phyloP scores from a whole-genome alignment of 2,329 filamentous ascomycete genomes.

The Dothidotthia symphoricarpi region DNA sequence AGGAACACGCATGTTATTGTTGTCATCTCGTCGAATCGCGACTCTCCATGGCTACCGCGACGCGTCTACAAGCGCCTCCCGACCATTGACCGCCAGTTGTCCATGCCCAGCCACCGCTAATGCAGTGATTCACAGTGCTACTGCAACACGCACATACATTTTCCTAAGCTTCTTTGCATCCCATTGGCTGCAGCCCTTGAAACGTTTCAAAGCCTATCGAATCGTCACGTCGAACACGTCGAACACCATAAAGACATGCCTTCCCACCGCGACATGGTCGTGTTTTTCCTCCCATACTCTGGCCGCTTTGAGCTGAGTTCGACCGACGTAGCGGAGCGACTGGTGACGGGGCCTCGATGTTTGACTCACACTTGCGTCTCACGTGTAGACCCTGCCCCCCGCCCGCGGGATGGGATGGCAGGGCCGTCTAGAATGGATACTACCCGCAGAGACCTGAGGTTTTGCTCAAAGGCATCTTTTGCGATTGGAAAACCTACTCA shows the following conservation, averaged over 20 bases:
- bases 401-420: slow-evolving; percentile 2
- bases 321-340: slow-evolving; percentile 7
- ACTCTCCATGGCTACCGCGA: slow-evolving; percentile 20
- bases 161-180: slow-evolving; percentile 12
- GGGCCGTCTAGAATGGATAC: too few species aligned
- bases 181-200: slow-evolving; percentile 24
- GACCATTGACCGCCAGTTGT: slow-evolving; percentile 29
- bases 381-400: slow-evolving; percentile 31
- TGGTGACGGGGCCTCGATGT: slow-evolving; percentile 3
- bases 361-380: slow-evolving; percentile 48
- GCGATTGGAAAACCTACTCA: slow-evolving; percentile 20
- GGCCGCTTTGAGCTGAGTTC: slow-evolving; percentile 30
- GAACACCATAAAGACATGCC: slow-evolving; percentile 40
- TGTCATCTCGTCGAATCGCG: slow-evolving; percentile 30
- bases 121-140: slow-evolving; percentile 21
- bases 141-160: slow-evolving; percentile 30
- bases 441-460: slow-evolving; percentile 23
- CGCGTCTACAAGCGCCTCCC: slow-evolving; percentile 16
- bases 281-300: slow-evolving; percentile 39
- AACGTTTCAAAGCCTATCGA: slow-evolving; percentile 40
- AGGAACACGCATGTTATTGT: slow-evolving; percentile 27
- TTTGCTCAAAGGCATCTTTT: slow-evolving; percentile 20
- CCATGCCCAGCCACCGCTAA: slow-evolving; percentile 27
- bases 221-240: slow-evolving; percentile 44
- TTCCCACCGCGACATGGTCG: slow-evolving; percentile 44